Base-by-base conservation (phyloP, 768 basidiomycete species). In the Termitomyces eurrhizus region DNA sequence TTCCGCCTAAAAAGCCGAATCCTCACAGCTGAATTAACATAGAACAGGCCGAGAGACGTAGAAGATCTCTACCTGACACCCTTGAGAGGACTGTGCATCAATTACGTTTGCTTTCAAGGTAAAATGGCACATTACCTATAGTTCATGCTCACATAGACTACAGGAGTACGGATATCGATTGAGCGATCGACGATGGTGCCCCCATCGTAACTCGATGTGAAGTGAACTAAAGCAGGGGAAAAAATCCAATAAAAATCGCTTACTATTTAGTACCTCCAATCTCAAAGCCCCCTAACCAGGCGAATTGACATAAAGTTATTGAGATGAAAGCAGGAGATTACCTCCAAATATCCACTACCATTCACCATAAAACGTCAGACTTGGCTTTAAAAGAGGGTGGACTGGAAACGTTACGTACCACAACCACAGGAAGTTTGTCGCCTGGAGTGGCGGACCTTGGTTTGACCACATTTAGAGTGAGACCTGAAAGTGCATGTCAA, bases 101-200 rank as follows among this genome's bases (percentile, higher is more conserved):
- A 13, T 42, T 11, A 58, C n/a, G 11, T n/a, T 24, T 42, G 4
- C 21, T 7, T 49, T 13, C n/a, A 14, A 21, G 14, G 11, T 41
- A 39, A 29, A 21, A 42, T 58, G 51, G 44, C 36, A 46, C 12
- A 4, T 21, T 57, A 66, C 65, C 81, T 72, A 56, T 86, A 85
- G 66, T 85, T 85, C 72, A 83, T 78, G 64, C 78, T 80, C 12
- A 85, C 83, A 60, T 78, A 84, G 35, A 85, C 68, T 8, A 82
- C 74, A 0, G 83, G 82, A 51, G 72, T 66, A 1, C 72, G 73
- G 8, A 83, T 64, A 0, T 69, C 68, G 12, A 81, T 71, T 0
- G 83, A 84, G 21, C 79, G 74, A 16, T 70, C 60, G 7, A 85
- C 81, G 42, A 83, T 75, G 8, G 63, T 61, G 0, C 65, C 69